These are phyloP conservation scores for Xylariaceae sp. DNA, from an alignment of 2,329 filamentous ascomycete genomes.

Conservation along the genomic window DNA sequence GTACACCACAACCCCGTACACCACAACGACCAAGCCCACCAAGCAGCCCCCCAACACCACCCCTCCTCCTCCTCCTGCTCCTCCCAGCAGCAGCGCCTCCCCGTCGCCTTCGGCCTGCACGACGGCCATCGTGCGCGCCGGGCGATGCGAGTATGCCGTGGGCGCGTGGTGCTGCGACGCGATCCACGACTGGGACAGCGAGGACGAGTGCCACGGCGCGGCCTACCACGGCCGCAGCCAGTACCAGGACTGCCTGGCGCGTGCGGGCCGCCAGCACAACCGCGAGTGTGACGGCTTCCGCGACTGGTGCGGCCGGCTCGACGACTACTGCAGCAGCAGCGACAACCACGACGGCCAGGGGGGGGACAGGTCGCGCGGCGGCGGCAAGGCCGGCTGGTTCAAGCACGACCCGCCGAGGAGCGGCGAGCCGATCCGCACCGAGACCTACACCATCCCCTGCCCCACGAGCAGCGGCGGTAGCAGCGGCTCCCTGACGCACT, in stretches of 20 bases:
- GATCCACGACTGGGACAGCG: constrained; percentile 40
- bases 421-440: constrained; percentile 26
- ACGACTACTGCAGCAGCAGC: constrained; percentile 33
- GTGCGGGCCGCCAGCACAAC: constrained; percentile 41
- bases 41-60: too few relatives aligned
- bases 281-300: constrained; percentile 44
- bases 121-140: too few relatives aligned
- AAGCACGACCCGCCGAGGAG: constrained; percentile 32
- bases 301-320: constrained; percentile 40
- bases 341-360: constrained; percentile 27
- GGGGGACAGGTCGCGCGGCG: too few relatives aligned
- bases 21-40: too few relatives aligned
- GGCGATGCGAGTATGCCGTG: constrained; percentile 45
- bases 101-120: too few relatives aligned
- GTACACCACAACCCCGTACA: too few relatives aligned
- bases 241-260: constrained; percentile 41
- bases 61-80: too few relatives aligned
- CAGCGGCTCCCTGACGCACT: too few relatives aligned
- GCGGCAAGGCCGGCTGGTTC: constrained; percentile 35
- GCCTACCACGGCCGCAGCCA: constrained; percentile 39
- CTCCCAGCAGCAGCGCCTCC: too few relatives aligned
- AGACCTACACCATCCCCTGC: constrained; percentile 28
- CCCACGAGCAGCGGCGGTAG: too few relatives aligned
- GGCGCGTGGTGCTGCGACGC: constrained; percentile 38
- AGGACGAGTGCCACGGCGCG: constrained; percentile 32